Percentiles rank a stretch among this genome's conserved stretches.
Evolutionary conservation across 2,329 filamentous ascomycete species (phyloP).

Genomic region (Cladosporium sp.): DNA sequence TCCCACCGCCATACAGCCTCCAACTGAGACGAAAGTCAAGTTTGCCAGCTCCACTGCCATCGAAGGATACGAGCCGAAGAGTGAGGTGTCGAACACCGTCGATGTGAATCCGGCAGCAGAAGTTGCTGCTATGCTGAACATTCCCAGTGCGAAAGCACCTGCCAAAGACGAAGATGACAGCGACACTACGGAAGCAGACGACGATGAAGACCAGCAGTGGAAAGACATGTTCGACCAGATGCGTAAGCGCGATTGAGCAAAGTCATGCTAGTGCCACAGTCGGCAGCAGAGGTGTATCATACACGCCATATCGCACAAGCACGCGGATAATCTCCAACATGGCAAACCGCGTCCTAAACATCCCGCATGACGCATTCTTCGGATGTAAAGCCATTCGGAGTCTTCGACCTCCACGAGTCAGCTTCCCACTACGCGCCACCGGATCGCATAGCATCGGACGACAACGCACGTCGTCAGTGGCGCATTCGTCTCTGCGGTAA

Average conservation of each 20-base stretch:
- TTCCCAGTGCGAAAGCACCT: neutral
- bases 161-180: neutral
- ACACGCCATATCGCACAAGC: neutral
- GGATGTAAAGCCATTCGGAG: neutral
- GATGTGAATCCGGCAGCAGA: constrained; percentile 1
- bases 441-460: neutral
- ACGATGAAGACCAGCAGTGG: constrained; percentile 23
- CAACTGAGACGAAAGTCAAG: constrained; percentile 1
- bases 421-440: neutral
- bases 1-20: neutral
- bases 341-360: neutral
- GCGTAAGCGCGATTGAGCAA: constrained; percentile 15
- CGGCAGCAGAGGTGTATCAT: neutral
- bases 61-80: constrained; percentile 20
- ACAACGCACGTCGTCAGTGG: neutral
- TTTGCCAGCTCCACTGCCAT: constrained; percentile 15
- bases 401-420: neutral
- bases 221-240: constrained; percentile 22
- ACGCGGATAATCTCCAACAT: neutral
- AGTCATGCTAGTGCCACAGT: neutral
- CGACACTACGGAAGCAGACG: neutral
- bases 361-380: neutral
- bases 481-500: neutral
- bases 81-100: neutral
- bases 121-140: constrained; percentile 12